A percentile compares a stretch with the other conserved stretches of the same genome.
Conservation (phyloP, 2,329 filamentous ascomycete species). For the Pseudocercospora musae region DNA sequence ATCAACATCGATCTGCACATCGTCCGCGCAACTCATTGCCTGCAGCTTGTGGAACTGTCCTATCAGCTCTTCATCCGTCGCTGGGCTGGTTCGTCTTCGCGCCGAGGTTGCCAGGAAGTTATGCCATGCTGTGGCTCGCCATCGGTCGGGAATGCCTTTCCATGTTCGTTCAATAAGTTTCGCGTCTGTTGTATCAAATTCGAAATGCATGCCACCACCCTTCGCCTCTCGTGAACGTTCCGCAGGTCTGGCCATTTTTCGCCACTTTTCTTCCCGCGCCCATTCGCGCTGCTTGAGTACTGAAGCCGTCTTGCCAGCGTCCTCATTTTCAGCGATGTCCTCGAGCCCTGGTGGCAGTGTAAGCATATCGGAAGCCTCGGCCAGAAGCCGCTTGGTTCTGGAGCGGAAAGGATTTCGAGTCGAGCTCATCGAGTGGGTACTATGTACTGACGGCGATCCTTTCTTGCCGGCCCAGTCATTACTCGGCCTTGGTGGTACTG, state of each 20-base stretch:
- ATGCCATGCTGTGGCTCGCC: slow-evolving; percentile 92
- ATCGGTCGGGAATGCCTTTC: slow-evolving; percentile 97
- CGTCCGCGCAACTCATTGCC: slow-evolving; percentile 73
- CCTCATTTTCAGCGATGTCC: slow-evolving; percentile 45
- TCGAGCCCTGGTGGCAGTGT: slow-evolving; percentile 54
- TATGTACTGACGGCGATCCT: slow-evolving; percentile 40
- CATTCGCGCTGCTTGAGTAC: slow-evolving; percentile 58
- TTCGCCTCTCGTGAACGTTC: slow-evolving; percentile 31
- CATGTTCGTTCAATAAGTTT: slow-evolving; percentile 86
- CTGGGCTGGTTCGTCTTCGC: slow-evolving; percentile 56
- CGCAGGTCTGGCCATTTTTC: slow-evolving; percentile 57
- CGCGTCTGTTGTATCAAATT: slow-evolving; percentile 76
- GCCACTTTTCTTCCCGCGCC: slow-evolving; percentile 63
- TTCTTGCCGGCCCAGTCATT: slow-evolving; percentile 29
- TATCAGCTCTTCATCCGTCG: slow-evolving; percentile 69
- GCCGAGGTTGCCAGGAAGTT: slow-evolving; percentile 82
- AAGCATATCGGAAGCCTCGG: slow-evolving; percentile 64
- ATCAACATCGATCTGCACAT: slow-evolving; percentile 95
- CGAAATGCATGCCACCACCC: slow-evolving; percentile 63
- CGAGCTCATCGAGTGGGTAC: slow-evolving; percentile 38
- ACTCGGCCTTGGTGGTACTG: slow-evolving; percentile 28
- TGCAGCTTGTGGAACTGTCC: slow-evolving; percentile 70
- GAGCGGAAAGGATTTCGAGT: slow-evolving; percentile 45
- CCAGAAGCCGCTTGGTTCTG: slow-evolving; percentile 52
- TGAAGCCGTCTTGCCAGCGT: slow-evolving; percentile 48